Conservation (phyloP, 371 early-diverging fungal genomes). For the Circinella minor region DNA sequence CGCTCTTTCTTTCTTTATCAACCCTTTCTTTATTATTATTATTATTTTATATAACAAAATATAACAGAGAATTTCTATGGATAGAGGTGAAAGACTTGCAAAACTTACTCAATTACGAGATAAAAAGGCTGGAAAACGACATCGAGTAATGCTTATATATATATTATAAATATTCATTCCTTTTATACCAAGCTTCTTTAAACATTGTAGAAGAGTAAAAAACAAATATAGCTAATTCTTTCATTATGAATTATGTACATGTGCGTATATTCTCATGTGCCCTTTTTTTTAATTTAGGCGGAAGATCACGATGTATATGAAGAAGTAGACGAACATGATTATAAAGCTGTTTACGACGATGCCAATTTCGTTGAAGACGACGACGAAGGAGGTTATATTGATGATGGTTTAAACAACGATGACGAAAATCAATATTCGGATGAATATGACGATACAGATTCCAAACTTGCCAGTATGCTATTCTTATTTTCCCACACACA, state of each 20-base stretch:
- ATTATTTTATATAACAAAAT: too few relatives aligned
- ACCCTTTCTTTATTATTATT: not conserved
- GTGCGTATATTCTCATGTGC: not conserved
- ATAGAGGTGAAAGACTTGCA: not conserved
- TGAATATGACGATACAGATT: constrained; percentile 48
- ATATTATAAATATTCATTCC: too few relatives aligned
- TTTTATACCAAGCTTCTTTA: too few relatives aligned
- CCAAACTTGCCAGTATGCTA: not conserved
- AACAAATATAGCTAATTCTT: too few relatives aligned
- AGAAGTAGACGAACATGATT: constrained; percentile 64
- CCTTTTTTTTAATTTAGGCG: not conserved
- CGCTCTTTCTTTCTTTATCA: not conserved
- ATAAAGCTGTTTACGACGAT: constrained; percentile 56
- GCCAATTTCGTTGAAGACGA: constrained; percentile 87
- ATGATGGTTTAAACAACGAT: constrained; percentile 68
- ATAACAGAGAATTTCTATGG: not conserved
- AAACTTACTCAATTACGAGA: not conserved
- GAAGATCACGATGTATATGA: constrained; percentile 48
- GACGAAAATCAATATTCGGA: constrained; percentile 55
- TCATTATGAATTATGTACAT: too few relatives aligned
- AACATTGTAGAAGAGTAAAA: too few relatives aligned
- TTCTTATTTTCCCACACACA: too few relatives aligned
- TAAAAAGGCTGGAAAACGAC: constrained; percentile 1
- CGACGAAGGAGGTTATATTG: constrained; percentile 85
- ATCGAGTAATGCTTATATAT: not conserved